Conservation (phyloP, 2,329 filamentous ascomycete genomes). For the Monilinia laxa region DNA sequence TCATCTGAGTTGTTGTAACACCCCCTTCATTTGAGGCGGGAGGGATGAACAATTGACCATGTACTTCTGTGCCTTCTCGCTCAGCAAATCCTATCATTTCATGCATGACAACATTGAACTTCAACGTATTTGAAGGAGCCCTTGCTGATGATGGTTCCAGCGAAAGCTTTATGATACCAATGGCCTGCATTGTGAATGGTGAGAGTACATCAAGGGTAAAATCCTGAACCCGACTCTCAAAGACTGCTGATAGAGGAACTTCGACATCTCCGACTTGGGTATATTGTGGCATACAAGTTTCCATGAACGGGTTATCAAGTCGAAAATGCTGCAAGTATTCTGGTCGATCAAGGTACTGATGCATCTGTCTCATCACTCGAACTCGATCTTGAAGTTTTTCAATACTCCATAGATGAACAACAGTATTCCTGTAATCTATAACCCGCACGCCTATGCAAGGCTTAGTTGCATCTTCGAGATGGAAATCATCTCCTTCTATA, state of each 20-base stretch:
- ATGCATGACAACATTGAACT: constrained; percentile 99
- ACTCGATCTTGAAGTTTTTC: constrained; percentile 88
- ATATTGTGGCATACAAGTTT: constrained; percentile 87
- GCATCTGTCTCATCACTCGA: constrained; percentile 91
- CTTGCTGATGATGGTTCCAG: constrained; percentile 91
- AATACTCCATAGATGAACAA: constrained; percentile 91
- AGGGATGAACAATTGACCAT: constrained; percentile 94
- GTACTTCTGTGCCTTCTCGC: constrained; percentile 90
- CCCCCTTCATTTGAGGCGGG: constrained; percentile 87
- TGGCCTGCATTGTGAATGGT: constrained; percentile 84
- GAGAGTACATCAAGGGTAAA: constrained; percentile 88
- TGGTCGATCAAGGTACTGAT: constrained; percentile 92
- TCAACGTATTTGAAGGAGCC: constrained; percentile 86
- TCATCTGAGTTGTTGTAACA: constrained; percentile 93
- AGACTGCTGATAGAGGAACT: constrained; percentile 88
- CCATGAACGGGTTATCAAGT: constrained; percentile 88
- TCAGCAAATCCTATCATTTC: constrained; percentile 93
- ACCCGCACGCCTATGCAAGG: constrained; percentile 89
- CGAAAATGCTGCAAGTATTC: constrained; percentile 93
- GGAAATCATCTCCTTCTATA: constrained; percentile 77
- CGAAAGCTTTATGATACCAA: constrained; percentile 87
- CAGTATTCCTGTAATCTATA: constrained; percentile 81
- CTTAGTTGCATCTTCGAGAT: constrained; percentile 77
- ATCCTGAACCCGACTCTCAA: constrained; percentile 91
- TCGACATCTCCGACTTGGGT: constrained; percentile 91